Evolutionary conservation across 257 asterid genomes (phyloP).

Genomic region (Plectranthus barbatus): DNA sequence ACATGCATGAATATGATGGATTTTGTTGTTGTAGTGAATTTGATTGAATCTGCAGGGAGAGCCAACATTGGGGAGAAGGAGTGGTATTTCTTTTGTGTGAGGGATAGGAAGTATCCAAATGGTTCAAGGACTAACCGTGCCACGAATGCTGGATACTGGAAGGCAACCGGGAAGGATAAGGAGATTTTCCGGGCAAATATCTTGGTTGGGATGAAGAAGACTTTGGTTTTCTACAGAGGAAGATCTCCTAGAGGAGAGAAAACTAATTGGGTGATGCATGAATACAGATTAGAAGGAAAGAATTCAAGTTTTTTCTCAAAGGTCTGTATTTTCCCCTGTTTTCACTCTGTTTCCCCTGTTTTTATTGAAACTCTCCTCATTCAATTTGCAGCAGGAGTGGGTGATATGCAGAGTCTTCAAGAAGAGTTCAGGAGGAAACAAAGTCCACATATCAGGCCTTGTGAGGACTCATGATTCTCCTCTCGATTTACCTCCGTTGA

Average conservation of each 20-base stretch:
- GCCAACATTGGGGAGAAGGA: conserved; percentile 70
- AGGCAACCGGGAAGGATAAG: conserved; percentile 72
- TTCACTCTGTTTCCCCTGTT: neutral
- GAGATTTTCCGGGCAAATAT: conserved; percentile 38
- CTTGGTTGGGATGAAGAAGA: conserved; percentile 68
- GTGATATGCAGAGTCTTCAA: conserved; percentile 62
- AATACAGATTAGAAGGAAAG: conserved; percentile 48
- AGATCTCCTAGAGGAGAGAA: conserved; percentile 68
- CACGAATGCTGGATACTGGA: conserved; percentile 63
- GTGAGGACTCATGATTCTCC: neutral
- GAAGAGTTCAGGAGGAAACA: conserved; percentile 55
- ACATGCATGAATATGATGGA: neutral
- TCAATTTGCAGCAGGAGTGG: conserved; percentile 59
- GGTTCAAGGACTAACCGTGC: conserved; percentile 65
- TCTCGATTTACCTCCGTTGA: conserved; percentile 36
- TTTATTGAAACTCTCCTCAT: neutral
- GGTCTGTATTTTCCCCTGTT: conserved; percentile 8
- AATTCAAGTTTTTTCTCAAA: conserved; percentile 8
- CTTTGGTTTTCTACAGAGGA: conserved; percentile 57
- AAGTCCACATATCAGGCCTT: conserved; percentile 43
- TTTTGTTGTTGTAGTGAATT: too few relatives aligned
- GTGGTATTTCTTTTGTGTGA: conserved; percentile 65
- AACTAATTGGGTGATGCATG: conserved; percentile 72
- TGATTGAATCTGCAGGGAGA: conserved; percentile 30
- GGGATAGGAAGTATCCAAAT: conserved; percentile 57